These are phyloP conservation scores for Pisolithus tinctorius DNA, from an alignment of 768 basidiomycete genomes.

Conservation along the genomic window DNA sequence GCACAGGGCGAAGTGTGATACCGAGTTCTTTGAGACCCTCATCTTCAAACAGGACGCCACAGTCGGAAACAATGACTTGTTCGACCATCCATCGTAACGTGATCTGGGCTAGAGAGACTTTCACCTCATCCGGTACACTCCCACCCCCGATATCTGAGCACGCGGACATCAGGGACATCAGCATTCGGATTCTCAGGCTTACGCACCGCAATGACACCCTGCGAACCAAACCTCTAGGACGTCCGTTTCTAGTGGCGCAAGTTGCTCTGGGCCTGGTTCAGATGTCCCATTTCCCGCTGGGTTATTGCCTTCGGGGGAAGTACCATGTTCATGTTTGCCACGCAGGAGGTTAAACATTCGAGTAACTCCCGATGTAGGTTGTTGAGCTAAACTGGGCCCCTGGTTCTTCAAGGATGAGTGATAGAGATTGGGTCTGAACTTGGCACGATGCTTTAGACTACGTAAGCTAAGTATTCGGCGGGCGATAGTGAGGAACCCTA, in stretches of 20 bases:
- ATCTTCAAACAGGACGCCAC: slow-evolving; percentile 53
- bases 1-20: slow-evolving; percentile 18
- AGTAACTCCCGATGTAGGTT: background rate
- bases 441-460: slow-evolving; percentile 49
- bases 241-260: slow-evolving; percentile 29
- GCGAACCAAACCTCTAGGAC: slow-evolving; percentile 79
- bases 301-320: background rate
- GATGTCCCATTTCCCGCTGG: background rate
- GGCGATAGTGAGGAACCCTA: slow-evolving; percentile 20
- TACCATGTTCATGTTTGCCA: background rate
- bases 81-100: slow-evolving; percentile 76
- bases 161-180: background rate
- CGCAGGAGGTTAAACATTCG: background rate
- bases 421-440: slow-evolving; percentile 57
- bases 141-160: slow-evolving; percentile 66
- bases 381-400: background rate
- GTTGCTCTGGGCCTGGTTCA: background rate
- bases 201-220: slow-evolving; percentile 64
- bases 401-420: slow-evolving; percentile 32
- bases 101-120: slow-evolving; percentile 47
- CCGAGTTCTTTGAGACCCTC: slow-evolving; percentile 39
- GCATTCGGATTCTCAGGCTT: background rate
- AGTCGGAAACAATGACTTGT: slow-evolving; percentile 49
- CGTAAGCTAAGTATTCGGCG: slow-evolving; percentile 6
- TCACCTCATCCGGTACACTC: slow-evolving; percentile 35